These are phyloP conservation scores for Panicum miliaceum DNA, from an alignment of 176 grass and related monocot species.

Conservation along the genomic window DNA sequence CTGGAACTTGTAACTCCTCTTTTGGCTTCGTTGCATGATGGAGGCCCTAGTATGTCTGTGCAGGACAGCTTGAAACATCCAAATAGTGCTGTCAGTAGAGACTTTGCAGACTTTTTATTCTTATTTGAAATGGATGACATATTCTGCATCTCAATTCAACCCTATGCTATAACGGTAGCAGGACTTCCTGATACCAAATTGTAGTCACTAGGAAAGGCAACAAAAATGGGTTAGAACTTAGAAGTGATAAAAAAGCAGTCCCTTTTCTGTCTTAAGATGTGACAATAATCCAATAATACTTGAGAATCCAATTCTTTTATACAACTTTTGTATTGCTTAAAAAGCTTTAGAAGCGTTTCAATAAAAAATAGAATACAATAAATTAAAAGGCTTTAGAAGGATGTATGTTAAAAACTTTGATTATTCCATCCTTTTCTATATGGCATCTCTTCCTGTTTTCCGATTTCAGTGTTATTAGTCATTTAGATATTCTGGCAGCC, in stretches of 20 bases:
- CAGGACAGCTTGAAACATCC: constrained; percentile 1
- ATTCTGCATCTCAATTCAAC: not conserved
- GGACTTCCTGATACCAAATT: not conserved
- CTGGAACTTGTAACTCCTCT: not conserved
- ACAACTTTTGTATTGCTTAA: constrained; percentile 5
- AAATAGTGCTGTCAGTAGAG: not conserved
- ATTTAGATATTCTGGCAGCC: not conserved
- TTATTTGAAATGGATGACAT: not conserved
- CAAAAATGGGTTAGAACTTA: not conserved
- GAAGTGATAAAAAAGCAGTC: not conserved
- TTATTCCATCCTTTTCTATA: not conserved
- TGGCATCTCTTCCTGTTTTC: not conserved
- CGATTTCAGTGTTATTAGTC: not conserved
- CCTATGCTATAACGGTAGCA: not conserved
- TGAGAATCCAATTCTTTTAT: not conserved
- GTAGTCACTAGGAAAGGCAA: not conserved
- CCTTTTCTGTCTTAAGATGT: not conserved
- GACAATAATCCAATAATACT: not conserved
- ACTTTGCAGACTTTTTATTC: not conserved
- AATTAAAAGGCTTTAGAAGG: constrained; percentile 1
- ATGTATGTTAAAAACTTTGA: not conserved
- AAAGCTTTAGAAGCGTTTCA: not conserved
- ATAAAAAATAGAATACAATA: too few species aligned
- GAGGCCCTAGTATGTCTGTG: constrained; percentile 17
- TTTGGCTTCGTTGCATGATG: not conserved